Percentiles rank a stretch among this genome's conserved stretches.
Evolutionary conservation across 1,284 basidiomycete genomes (phyloP).

Genomic region (Ustilago xerochloae): DNA sequence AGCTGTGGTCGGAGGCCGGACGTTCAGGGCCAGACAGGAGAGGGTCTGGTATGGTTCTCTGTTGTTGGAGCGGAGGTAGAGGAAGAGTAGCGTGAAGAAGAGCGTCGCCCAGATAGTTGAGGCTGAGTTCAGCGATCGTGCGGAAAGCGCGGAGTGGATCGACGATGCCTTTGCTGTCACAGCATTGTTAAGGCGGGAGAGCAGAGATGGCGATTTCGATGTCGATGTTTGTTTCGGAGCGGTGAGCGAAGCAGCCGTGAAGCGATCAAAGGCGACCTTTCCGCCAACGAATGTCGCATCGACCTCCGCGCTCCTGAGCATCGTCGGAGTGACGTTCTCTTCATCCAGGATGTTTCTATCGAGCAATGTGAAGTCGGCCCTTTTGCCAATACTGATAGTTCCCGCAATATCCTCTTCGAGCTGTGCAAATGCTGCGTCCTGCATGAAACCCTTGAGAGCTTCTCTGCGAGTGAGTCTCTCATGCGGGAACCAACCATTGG

Average conservation of each 20-base stretch:
- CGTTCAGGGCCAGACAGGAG: slow-evolving; percentile 41
- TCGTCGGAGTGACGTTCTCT: slow-evolving; percentile 70
- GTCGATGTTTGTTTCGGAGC: background rate
- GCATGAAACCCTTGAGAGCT: slow-evolving; percentile 78
- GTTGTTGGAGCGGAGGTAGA: slow-evolving; percentile 1
- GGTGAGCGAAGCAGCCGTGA: slow-evolving; percentile 10
- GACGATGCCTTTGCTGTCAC: background rate
- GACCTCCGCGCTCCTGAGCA: slow-evolving; percentile 79
- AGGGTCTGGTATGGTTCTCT: slow-evolving; percentile 30
- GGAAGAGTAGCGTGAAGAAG: slow-evolving; percentile 7
- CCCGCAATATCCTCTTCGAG: slow-evolving; percentile 78
- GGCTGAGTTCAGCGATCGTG: background rate
- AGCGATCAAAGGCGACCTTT: slow-evolving; percentile 74
- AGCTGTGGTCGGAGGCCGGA: slow-evolving; percentile 39
- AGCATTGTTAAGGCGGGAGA: background rate
- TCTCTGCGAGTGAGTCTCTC: slow-evolving; percentile 80
- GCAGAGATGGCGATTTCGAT: background rate
- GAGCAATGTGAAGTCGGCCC: slow-evolving; percentile 85
- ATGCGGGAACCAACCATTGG: slow-evolving; percentile 74
- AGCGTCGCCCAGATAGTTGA: slow-evolving; percentile 5
- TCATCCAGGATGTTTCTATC: slow-evolving; percentile 80
- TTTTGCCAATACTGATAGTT: slow-evolving; percentile 77
- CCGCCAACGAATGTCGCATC: slow-evolving; percentile 84
- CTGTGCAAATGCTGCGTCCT: slow-evolving; percentile 85
- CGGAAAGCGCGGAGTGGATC: background rate